Conservation (phyloP, 2,329 filamentous ascomycete species). For the Coniochaeta hoffmannii region DNA sequence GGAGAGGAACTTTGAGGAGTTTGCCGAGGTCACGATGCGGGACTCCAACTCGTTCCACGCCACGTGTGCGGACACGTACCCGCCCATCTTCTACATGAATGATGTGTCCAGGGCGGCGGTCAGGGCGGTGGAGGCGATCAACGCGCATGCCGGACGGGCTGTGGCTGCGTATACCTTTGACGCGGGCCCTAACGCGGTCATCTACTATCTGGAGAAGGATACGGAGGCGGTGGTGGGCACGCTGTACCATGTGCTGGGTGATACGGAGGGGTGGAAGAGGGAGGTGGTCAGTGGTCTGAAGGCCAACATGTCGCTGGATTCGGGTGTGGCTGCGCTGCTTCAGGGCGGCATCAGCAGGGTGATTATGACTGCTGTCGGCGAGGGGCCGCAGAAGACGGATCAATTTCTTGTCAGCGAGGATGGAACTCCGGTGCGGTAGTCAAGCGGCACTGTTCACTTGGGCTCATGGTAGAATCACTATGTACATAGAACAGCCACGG, state of each 20-base stretch:
- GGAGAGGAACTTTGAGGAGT: slow-evolving; percentile 73
- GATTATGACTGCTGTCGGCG: slow-evolving; percentile 85
- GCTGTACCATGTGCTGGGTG: slow-evolving; percentile 60
- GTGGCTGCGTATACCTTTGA: slow-evolving; percentile 96
- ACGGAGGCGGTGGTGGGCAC: slow-evolving; percentile 65
- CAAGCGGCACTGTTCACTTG: slow-evolving; percentile 3
- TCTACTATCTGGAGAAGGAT: slow-evolving; percentile 87
- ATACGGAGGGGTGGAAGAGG: slow-evolving; percentile 64
- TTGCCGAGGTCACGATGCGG: slow-evolving; percentile 88
- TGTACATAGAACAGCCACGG: too few relatives aligned
- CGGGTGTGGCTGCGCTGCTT: slow-evolving; percentile 56
- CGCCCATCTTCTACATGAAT: slow-evolving; percentile 98
- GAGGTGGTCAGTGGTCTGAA: slow-evolving; percentile 41
- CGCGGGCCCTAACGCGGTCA: slow-evolving; percentile 90
- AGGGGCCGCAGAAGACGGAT: slow-evolving; percentile 76
- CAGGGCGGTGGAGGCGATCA: slow-evolving; percentile 82
- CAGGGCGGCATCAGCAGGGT: slow-evolving; percentile 78
- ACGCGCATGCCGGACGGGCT: slow-evolving; percentile 66
- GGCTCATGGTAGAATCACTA: too few relatives aligned
- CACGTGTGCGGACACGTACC: slow-evolving; percentile 87
- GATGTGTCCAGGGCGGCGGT: slow-evolving; percentile 85
- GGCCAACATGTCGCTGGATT: slow-evolving; percentile 52
- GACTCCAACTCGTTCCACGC: slow-evolving; percentile 98
- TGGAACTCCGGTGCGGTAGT: slow-evolving; percentile 39
- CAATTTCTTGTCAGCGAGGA: slow-evolving; percentile 66